Conservation (phyloP, 23 red algal genomes). For the Gracilaria vermiculophylla region DNA sequence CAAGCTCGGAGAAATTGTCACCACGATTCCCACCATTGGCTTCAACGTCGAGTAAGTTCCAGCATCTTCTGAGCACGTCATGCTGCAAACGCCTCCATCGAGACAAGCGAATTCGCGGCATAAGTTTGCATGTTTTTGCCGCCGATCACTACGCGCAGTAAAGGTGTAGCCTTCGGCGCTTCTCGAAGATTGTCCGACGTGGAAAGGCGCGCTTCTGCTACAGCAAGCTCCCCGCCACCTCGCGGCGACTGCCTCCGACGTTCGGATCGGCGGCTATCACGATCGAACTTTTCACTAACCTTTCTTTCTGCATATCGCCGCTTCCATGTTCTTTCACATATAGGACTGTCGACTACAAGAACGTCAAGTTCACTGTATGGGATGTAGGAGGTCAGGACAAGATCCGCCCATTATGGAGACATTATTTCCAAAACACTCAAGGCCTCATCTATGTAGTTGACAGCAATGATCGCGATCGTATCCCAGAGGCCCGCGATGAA, state of each 20-base stretch:
- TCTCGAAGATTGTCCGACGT: no score
- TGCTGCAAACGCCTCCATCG: not conserved
- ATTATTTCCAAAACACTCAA: conserved; percentile 99
- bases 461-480: conserved; percentile 96
- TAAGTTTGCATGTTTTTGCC: no score
- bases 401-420: conserved; percentile 85
- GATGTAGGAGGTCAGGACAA: conserved; percentile 99
- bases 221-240: not conserved
- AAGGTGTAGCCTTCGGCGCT: no score
- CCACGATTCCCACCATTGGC: conserved; percentile 98
- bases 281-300: not conserved
- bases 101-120: not conserved
- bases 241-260: not conserved
- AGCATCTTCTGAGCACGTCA: not conserved
- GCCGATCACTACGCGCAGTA: no score
- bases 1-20: conserved; percentile 99
- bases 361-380: conserved; percentile 98
- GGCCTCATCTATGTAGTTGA: conserved; percentile 99
- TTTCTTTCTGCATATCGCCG: not conserved
- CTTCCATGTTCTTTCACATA: not conserved
- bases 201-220: no score
- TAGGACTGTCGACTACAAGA: conserved; percentile 99
- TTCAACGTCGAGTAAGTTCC: conserved; percentile 83
- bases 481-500: conserved; percentile 93
- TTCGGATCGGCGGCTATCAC: not conserved